Percentiles rank a stretch among this genome's conserved stretches.
These are phyloP conservation scores for Lojkania enalia DNA, from an alignment of 2,329 filamentous ascomycete species.

Conservation along the genomic window DNA sequence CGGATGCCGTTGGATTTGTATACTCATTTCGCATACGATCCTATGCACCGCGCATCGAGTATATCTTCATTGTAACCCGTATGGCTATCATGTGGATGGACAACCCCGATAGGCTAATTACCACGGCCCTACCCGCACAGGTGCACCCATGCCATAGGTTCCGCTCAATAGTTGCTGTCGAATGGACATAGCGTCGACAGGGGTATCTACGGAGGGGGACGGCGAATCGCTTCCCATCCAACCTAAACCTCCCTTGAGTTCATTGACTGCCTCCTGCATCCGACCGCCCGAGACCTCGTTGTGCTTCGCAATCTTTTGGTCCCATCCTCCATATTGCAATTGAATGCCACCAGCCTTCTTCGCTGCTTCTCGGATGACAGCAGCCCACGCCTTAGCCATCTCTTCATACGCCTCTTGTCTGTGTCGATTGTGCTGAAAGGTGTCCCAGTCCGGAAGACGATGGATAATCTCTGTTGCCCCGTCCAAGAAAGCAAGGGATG, in stretches of 20 bases:
- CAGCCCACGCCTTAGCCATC: constrained; percentile 87
- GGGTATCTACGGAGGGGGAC: constrained; percentile 21
- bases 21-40: too few species aligned
- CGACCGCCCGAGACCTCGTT: constrained; percentile 84
- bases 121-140: constrained; percentile 61
- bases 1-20: too few species aligned
- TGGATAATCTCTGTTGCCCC: constrained; percentile 90
- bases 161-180: constrained; percentile 57
- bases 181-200: constrained; percentile 39
- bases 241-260: constrained; percentile 72
- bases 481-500: constrained; percentile 85
- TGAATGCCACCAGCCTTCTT: constrained; percentile 91
- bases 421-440: constrained; percentile 83
- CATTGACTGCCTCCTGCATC: constrained; percentile 76
- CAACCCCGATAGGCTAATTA: constrained; percentile 29
- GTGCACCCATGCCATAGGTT: constrained; percentile 58
- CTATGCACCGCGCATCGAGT: too few species aligned
- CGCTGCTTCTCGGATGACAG: constrained; percentile 86
- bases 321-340: constrained; percentile 88
- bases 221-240: constrained; percentile 67
- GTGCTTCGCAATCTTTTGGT: constrained; percentile 82
- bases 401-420: constrained; percentile 97
- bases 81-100: background rate
- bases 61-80: too few species aligned
- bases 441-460: constrained; percentile 86